phyloP scores from a whole-genome alignment of 129 eudicot genomes.

The Solidago caesia region DNA sequence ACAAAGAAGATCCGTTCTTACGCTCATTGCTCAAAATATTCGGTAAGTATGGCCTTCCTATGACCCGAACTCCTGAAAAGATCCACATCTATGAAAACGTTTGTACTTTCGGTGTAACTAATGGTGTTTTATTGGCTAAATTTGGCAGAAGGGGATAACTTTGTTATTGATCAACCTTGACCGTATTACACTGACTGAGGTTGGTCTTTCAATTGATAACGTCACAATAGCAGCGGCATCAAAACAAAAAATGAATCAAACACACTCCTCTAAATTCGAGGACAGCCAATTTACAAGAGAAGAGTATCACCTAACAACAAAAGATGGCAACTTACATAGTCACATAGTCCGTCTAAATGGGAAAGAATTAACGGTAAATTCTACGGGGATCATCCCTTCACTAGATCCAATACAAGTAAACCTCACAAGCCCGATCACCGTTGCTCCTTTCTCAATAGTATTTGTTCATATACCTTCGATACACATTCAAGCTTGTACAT shows the following conservation, averaged over 20 bases:
- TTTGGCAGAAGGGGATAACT: slow-evolving; percentile 55
- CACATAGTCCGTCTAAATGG: slow-evolving; percentile 57
- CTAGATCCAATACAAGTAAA: slow-evolving; percentile 46
- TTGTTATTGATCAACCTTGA: slow-evolving; percentile 72
- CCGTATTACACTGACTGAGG: slow-evolving; percentile 28
- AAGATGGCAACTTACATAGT: slow-evolving; percentile 57
- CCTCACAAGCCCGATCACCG: slow-evolving; percentile 37
- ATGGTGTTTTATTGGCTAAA: background rate
- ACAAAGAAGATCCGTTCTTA: slow-evolving; percentile 66
- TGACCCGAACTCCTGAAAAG: background rate
- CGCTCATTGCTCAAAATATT: slow-evolving; percentile 68
- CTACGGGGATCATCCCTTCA: slow-evolving; percentile 54
- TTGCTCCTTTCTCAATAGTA: slow-evolving; percentile 69
- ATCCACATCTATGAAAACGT: background rate
- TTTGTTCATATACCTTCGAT: slow-evolving; percentile 55
- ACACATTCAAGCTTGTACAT: slow-evolving; percentile 53
- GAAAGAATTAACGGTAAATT: slow-evolving; percentile 40
- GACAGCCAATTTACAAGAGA: slow-evolving; percentile 53
- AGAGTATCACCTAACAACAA: slow-evolving; percentile 77
- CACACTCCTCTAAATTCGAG: slow-evolving; percentile 18
- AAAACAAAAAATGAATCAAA: slow-evolving; percentile 26
- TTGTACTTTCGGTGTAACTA: background rate
- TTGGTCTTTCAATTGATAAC: slow-evolving; percentile 44
- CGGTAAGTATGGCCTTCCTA: slow-evolving; percentile 43
- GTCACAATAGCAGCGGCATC: slow-evolving; percentile 35